Evolutionary conservation across 331 rosid species (phyloP), one percentile per base, ranked within the genome.

Genomic region (Quercus phellos): DNA sequence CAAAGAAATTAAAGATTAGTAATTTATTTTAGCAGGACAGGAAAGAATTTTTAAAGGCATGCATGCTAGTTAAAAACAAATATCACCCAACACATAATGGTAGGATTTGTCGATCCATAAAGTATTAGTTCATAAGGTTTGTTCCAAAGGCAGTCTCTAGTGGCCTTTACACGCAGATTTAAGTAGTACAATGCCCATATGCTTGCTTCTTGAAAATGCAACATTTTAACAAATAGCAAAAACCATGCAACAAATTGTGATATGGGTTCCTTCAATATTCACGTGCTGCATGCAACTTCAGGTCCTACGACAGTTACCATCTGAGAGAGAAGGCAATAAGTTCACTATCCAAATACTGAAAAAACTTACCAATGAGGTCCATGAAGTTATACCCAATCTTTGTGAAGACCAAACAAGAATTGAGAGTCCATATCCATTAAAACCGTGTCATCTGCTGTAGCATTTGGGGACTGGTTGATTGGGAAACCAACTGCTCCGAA

Each of bases 401-500:
- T 79, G 38, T 2, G 80, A 74, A 82, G 80, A 77, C 27, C 84
- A 81, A 80, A 77, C 22, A 55, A 74, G 51, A 63, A 76, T 68
- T 55, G 30, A 69, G 26, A 71, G 73, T 35, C 67, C 82, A 79
- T 42, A 35, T 63, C 54, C 68, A 81, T 69, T 81, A 87, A 70
- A 93, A 95, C 82, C 96, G 84, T 6, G 92, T 89, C 79, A 89
- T 86, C 84, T 91, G 96, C 86, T 90, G 99, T 80, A 95, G 84
- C 87, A 90, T 85, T 83, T 84, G 94, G 46, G 99, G 81, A 85
- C 92, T 86, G 72, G 89, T 29, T 55, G 96, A 70, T 82, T 93
- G 98, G 24, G 97, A 85, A 80, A 89, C 85, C 82, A 93, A 75
- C 80, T 93, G 98, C 82, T 95, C 99, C 50, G 97, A 85, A 85